Evolutionary conservation across 805 yeast genomes (phyloP), one percentile per base, ranked within the genome.

Genomic region (Kodamaea sagamina): DNA sequence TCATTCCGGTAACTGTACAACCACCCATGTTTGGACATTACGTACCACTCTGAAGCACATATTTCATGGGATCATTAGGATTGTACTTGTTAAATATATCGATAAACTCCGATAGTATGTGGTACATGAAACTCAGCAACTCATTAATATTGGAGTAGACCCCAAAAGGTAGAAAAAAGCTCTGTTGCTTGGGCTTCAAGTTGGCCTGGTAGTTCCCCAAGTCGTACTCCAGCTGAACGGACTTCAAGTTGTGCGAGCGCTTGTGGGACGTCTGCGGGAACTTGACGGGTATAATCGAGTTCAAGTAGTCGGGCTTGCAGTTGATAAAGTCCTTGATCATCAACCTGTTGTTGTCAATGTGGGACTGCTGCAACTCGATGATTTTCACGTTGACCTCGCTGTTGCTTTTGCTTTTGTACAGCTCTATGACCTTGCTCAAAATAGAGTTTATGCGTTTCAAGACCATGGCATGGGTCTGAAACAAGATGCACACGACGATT

Each of bases 91-190:
- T 50, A 44, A 45, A 50, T 19, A 50, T 47, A 15, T 62, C 68
- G 31, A 56, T 56, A 40, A 67, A 62, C 39, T 68, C 75, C 22
- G 56, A 52, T 19, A 63, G 46, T 37, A 65, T 56, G 21, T 57
- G 48, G 47, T 47, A 60, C 43, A 68, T 51, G 31, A 66, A 58
- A 9, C 65, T 63, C 26, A 57, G 49, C 7, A 61, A 57, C 46
- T 71, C 74, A 7, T 52, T 50, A 19, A 70, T 44, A 27, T 59
- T 61, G 11, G 73, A 57, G 42, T 68, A 65, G 7, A 57, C 46
- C 2, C 74, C 74, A 34, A 70, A 46, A 0, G 75, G 75, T 22
- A 70, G 49, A 45, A 60, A 70, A 47, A 55, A 69, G 15, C 47
- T 42, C 32, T 58, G 61, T 3, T 49, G 35, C 0, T 51, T 47